These are phyloP conservation scores for Lactifluus hygrophoroides DNA, from an alignment of 768 basidiomycete species.

Conservation along the genomic window DNA sequence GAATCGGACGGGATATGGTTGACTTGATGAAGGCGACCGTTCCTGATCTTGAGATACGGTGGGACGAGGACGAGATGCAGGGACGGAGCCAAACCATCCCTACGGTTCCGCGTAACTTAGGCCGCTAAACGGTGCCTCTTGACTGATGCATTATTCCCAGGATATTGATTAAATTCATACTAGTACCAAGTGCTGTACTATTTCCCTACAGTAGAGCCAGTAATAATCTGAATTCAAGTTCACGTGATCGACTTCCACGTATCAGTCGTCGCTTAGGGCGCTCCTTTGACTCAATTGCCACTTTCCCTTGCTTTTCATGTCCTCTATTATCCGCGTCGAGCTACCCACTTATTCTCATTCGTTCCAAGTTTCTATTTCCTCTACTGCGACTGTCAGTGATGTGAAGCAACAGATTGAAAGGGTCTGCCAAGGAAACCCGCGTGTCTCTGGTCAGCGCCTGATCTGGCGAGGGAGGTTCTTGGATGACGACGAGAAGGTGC, in stretches of 20 bases:
- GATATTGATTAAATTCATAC: no score
- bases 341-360: conserved; percentile 68
- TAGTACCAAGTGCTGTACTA: no score
- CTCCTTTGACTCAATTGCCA: not conserved
- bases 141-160: no score
- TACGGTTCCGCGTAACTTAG: not conserved
- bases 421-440: conserved; percentile 55
- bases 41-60: conserved; percentile 4
- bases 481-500: conserved; percentile 53
- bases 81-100: no score
- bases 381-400: conserved; percentile 44
- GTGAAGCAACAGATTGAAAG: conserved; percentile 59
- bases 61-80: not conserved
- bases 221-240: not conserved
- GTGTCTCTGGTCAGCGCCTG: conserved; percentile 62
- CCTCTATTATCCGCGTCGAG: conserved; percentile 49
- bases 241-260: conserved; percentile 19
- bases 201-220: no score
- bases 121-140: not conserved
- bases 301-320: conserved; percentile 7
- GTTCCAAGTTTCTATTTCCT: conserved; percentile 45
- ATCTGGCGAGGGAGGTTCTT: conserved; percentile 69
- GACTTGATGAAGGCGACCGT: not conserved
- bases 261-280: not conserved
- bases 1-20: not conserved